Conservation (phyloP, 805 yeast genomes). For the Saturnispora besseyi region DNA sequence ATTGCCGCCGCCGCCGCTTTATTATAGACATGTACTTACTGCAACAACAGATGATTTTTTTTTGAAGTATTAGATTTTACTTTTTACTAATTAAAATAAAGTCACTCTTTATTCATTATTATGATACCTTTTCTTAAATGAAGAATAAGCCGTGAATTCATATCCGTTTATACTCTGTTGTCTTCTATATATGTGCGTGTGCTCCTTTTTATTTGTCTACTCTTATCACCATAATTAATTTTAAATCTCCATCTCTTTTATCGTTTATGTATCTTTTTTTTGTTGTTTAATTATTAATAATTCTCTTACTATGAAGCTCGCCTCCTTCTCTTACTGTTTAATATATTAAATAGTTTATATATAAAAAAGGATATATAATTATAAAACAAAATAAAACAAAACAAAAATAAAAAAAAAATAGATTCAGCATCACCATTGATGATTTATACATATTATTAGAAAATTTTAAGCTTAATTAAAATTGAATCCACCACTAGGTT, state of each 20-base stretch:
- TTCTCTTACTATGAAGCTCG: no score
- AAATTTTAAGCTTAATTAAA: constrained; percentile 26
- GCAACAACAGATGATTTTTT: background rate
- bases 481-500: constrained; percentile 39
- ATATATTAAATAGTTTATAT: background rate
- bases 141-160: background rate
- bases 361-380: background rate
- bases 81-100: no score
- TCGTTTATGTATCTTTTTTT: no score
- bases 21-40: constrained; percentile 8
- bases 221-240: background rate
- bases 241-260: background rate
- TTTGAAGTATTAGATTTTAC: background rate
- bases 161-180: background rate
- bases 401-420: background rate
- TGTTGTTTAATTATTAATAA: no score
- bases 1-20: constrained; percentile 16
- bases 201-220: background rate
- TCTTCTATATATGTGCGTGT: background rate
- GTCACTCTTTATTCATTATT: background rate
- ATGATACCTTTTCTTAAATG: background rate
- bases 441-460: background rate
- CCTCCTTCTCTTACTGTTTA: background rate
- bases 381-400: background rate
- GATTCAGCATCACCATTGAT: background rate